Evolutionary conservation across 192 early-diverging fungal genomes (phyloP), one percentile per base, ranked within the genome.

Genomic region (Backusella circina): DNA sequence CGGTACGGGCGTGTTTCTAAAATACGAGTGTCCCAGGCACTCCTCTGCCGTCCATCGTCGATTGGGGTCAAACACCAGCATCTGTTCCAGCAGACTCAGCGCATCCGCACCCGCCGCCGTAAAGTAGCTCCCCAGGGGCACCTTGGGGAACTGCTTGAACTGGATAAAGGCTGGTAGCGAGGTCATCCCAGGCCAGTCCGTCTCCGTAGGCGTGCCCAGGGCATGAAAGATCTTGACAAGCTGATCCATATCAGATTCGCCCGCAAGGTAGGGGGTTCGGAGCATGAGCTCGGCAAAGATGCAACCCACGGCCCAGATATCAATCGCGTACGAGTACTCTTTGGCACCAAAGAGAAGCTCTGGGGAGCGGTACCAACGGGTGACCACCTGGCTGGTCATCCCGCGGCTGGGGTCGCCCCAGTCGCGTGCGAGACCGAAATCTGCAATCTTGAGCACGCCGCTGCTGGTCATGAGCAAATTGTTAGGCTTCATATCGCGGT

Each of bases 341-440:
- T 90, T 90, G 3, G 96, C 93, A 4, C 95, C 95, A 74, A 98
- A 89, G 21, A 99, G 79, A 4, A 99, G 88, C 78, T 99, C 98
- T 3, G 98, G 98, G 5, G 96, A 88, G 31, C 98, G 91, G 82
- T 99, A 99, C 97, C 97, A 99, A 71, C 93, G 83, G 33, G 97
- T 98, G 15, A 99, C 97, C 2, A 97, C 96, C 76, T 98, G 92
- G 35, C 96, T 92, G 3, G 97, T 96, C 93, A 99, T 93, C 18
- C 88, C 87, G 33, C 90, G 87, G 38, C 79, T 83, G 10, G 91
- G 88, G 80, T 96, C 93, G 41, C 93, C 96, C 87, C 88, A 99
- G 74, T 97, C 95, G n/a, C 96, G 80, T n/a, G 98, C 95, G 37
- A 99, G 83, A 84, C 98, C 98, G 82, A 99, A 99, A 94, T 99